Evolutionary conservation across 192 early-diverging fungal genomes (phyloP).

Genomic region (Coemansia sp.): DNA sequence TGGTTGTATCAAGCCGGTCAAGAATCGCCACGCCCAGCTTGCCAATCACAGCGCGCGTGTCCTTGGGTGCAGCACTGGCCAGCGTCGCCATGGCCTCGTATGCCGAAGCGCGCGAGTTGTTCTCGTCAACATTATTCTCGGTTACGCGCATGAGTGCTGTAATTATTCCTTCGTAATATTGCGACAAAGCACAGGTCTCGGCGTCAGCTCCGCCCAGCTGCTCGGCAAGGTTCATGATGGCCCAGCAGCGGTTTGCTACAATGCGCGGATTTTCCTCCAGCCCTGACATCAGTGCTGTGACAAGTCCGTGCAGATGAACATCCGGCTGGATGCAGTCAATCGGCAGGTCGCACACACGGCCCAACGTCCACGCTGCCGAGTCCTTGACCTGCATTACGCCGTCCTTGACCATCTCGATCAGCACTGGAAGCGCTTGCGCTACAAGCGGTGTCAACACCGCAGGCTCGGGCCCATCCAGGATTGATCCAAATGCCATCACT

Average conservation of each 20-base stretch:
- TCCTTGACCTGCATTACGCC: constrained; percentile 89
- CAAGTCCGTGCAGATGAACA: constrained; percentile 66
- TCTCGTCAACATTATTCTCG: constrained; percentile 70
- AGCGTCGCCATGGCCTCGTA: constrained; percentile 93
- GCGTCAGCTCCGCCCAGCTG: constrained; percentile 65
- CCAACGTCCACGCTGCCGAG: constrained; percentile 97
- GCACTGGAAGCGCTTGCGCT: constrained; percentile 80
- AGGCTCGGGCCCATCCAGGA: constrained; percentile 87
- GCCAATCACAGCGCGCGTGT: constrained; percentile 74
- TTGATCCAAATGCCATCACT: constrained; percentile 98
- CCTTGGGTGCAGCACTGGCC: constrained; percentile 69
- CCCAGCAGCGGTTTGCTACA: constrained; percentile 95
- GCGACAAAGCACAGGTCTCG: constrained; percentile 70
- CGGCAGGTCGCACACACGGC: constrained; percentile 86
- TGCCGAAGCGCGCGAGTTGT: constrained; percentile 85
- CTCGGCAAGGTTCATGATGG: constrained; percentile 91
- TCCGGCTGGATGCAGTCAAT: constrained; percentile 73
- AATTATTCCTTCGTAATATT: constrained; percentile 84
- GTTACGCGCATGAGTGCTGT: constrained; percentile 73
- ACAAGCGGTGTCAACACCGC: constrained; percentile 67
- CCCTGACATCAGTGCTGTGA: constrained; percentile 77
- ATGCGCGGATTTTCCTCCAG: constrained; percentile 86
- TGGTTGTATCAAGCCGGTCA: constrained; percentile 75
- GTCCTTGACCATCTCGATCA: constrained; percentile 90
- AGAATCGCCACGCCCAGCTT: constrained; percentile 74